Percentiles rank a stretch among this genome's conserved stretches.
phyloP scores from a whole-genome alignment of 1,284 basidiomycete species.

The Trichosporon sp. region DNA sequence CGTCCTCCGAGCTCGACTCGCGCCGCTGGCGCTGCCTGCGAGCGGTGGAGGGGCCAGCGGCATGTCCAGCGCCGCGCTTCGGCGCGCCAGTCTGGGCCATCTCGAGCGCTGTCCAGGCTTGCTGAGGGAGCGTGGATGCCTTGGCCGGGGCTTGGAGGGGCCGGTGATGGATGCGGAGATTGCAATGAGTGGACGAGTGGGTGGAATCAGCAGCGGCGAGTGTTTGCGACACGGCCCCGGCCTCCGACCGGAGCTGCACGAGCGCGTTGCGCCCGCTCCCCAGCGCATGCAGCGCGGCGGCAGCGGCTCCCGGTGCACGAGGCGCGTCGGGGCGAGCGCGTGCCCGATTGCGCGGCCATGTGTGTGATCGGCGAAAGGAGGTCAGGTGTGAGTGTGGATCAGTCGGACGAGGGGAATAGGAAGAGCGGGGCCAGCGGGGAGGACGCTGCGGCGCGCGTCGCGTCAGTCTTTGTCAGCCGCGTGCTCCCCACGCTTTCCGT shows the following conservation, averaged over 20 bases:
- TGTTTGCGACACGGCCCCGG: neutral
- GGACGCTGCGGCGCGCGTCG: neutral
- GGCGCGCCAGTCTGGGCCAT: neutral
- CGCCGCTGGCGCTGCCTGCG: neutral
- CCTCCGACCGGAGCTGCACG: neutral
- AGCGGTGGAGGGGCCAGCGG: neutral
- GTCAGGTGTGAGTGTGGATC: neutral
- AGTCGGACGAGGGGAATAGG: neutral
- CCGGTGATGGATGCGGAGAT: too few relatives aligned
- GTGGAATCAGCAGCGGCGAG: neutral
- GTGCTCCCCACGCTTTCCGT: neutral
- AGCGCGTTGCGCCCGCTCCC: neutral
- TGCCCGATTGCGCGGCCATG: neutral
- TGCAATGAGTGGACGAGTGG: neutral
- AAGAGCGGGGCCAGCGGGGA: neutral
- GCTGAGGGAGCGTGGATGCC: neutral
- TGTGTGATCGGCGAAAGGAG: slow-evolving; percentile 4
- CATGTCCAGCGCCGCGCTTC: neutral
- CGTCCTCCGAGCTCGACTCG: neutral
- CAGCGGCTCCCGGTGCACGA: too few relatives aligned
- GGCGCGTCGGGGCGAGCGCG: neutral
- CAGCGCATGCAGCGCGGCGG: too few relatives aligned
- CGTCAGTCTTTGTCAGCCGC: neutral
- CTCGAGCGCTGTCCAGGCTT: neutral
- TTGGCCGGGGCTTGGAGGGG: neutral